These are phyloP conservation scores for Solanum megistacrolobum DNA, from an alignment of 257 asterid genomes.

Conservation along the genomic window DNA sequence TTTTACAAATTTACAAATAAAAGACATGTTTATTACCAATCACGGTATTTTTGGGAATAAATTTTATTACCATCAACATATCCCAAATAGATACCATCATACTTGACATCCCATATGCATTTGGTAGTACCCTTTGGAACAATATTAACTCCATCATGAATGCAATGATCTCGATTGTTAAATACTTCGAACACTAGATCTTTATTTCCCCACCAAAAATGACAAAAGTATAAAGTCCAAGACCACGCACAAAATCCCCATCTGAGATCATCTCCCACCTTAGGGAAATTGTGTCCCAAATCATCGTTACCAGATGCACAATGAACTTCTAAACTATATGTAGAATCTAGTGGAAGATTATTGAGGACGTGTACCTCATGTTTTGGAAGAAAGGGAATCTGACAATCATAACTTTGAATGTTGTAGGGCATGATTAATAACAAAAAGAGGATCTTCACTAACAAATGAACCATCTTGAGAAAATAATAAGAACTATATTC, in stretches of 20 bases:
- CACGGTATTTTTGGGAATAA: too few species aligned
- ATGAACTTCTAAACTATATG: background rate
- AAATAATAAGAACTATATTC: background rate
- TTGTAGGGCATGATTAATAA: background rate
- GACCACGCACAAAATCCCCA: background rate
- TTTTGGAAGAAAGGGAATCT: rapidly evolving
- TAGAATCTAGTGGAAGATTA: background rate
- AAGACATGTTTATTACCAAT: too few species aligned
- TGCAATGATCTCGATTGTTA: background rate
- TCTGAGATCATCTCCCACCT: background rate
- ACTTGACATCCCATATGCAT: too few species aligned
- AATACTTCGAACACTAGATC: background rate
- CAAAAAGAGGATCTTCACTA: background rate
- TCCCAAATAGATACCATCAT: too few species aligned
- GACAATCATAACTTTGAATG: background rate
- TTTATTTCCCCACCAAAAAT: background rate
- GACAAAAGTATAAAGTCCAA: background rate
- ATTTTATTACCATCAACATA: too few species aligned
- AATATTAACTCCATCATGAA: background rate
- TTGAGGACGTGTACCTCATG: background rate
- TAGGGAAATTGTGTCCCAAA: background rate
- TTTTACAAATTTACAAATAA: too few species aligned
- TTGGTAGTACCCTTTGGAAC: too few species aligned
- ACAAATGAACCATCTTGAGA: background rate
- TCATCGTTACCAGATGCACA: background rate